These are phyloP conservation scores for Neofusicoccum sp. DNA, from an alignment of 2,329 filamentous ascomycete species.

Conservation along the genomic window DNA sequence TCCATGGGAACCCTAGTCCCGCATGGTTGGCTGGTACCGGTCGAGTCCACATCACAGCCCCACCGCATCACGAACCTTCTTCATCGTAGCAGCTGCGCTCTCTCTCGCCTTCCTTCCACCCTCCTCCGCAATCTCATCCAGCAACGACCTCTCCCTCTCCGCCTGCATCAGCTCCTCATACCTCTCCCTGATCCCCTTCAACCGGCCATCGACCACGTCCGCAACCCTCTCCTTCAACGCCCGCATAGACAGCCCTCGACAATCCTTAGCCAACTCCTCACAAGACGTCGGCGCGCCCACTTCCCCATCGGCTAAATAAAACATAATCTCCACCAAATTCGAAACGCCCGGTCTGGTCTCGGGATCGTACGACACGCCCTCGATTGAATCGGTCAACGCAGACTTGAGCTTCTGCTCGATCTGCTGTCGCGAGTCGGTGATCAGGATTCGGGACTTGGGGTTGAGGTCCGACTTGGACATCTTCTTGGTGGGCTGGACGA, in stretches of 20 bases:
- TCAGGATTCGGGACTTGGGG: slow-evolving; percentile 72
- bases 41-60: not conserved
- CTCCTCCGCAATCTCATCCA: slow-evolving; percentile 57
- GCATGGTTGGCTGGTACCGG: too few relatives aligned
- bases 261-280: slow-evolving; percentile 48
- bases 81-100: slow-evolving; percentile 57
- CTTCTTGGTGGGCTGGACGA: slow-evolving; percentile 73
- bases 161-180: slow-evolving; percentile 54
- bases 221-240: slow-evolving; percentile 65
- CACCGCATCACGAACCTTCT: slow-evolving; percentile 14
- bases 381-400: slow-evolving; percentile 74
- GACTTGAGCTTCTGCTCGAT: slow-evolving; percentile 69
- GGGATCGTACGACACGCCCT: slow-evolving; percentile 70
- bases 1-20: too few relatives aligned
- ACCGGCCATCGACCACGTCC: slow-evolving; percentile 53
- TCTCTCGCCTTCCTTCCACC: slow-evolving; percentile 61
- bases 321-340: slow-evolving; percentile 80
- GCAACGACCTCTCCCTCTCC: slow-evolving; percentile 48
- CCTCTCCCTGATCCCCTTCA: slow-evolving; percentile 56
- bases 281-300: slow-evolving; percentile 34
- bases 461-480: slow-evolving; percentile 90
- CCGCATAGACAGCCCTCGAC: slow-evolving; percentile 49
- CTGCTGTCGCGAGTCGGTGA: slow-evolving; percentile 66
- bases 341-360: slow-evolving; percentile 72
- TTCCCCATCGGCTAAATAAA: slow-evolving; percentile 58